Evolutionary conservation across 768 basidiomycete species (phyloP), one percentile per base, ranked within the genome.

Genomic region (Cantharellus cinnabarinus): DNA sequence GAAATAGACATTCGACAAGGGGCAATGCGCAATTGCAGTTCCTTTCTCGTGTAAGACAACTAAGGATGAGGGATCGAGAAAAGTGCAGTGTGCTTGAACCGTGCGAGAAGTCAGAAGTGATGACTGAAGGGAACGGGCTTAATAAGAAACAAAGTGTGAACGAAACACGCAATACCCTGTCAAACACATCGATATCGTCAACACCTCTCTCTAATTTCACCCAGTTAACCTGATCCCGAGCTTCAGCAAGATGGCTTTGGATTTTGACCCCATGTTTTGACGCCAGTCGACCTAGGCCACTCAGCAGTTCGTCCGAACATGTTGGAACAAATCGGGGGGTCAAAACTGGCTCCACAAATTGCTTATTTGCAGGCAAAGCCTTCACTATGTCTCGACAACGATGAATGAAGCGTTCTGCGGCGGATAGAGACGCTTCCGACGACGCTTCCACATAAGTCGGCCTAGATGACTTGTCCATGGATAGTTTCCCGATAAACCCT

Each of bases 241-340:
- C 77, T 66, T 93, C 89, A 0, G 88, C 82, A 67, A 93, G 71
- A 65, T 94, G 89, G 63, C 83, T 88, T 66, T 91, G 88, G 0
- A 89, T 71, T 53, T 76, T 74, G 4, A 82, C 67, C n/a, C 70
- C 68, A 44, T 73, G 66, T 40, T 68, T 65, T 35, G 68, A 61
- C 0, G 81, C 75, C 0, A 91, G 69, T 4, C 73, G 67, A 2
- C 79, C 81, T 0, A 94, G 72, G 4, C 79, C 82, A 4, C 62
- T 62, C 0, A 93, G 74, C 39, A 91, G 73, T 50, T 76, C 79
- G 56, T 85, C 73, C 2, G 86, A 83, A 67, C 89, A 93, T 0
- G 89, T 89, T 1, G 90, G 90, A 2, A 93, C 82, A 63, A 93
- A 94, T 15, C 90, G 79, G 0, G 90, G 90, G 0, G 90, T 91